Conservation (phyloP, 1,284 basidiomycete species). For the Calocybe gambosa region DNA sequence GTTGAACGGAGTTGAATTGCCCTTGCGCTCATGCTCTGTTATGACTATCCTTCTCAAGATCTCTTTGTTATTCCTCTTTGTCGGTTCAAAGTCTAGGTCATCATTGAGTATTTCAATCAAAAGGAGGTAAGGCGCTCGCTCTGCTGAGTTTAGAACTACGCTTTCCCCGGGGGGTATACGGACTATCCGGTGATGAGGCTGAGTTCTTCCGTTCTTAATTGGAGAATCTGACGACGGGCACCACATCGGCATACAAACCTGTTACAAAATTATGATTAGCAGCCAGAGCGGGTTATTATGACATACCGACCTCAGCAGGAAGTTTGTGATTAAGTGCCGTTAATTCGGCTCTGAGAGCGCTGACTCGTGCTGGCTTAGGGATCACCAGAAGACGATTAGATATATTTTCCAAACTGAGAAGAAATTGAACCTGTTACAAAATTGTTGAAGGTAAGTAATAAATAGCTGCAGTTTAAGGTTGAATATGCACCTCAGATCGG, state of each 20-base stretch:
- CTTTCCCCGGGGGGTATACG: slow-evolving; percentile 97
- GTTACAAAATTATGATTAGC: slow-evolving; percentile 7
- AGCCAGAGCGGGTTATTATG: slow-evolving; percentile 1
- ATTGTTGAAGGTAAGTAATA: slow-evolving; percentile 15
- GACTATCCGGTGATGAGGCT: slow-evolving; percentile 91
- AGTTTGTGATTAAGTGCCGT: slow-evolving; percentile 95
- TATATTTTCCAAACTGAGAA: slow-evolving; percentile 88
- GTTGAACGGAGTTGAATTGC: slow-evolving; percentile 41
- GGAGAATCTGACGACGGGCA: slow-evolving; percentile 69
- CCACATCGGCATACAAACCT: slow-evolving; percentile 98
- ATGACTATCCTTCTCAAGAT: slow-evolving; percentile 77
- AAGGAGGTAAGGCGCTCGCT: slow-evolving; percentile 90
- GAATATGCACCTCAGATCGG: slow-evolving; percentile 70
- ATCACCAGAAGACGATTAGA: slow-evolving; percentile 89
- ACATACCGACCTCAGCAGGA: slow-evolving; percentile 72
- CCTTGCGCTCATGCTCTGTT: slow-evolving; percentile 60
- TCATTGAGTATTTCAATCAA: slow-evolving; percentile 89
- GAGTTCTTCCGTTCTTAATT: slow-evolving; percentile 34
- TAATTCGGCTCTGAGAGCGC: slow-evolving; percentile 91
- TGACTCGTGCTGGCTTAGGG: slow-evolving; percentile 91
- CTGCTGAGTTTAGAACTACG: slow-evolving; percentile 97
- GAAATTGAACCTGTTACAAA: slow-evolving; percentile 60
- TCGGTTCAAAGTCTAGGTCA: slow-evolving; percentile 93
- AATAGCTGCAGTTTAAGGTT: slow-evolving; percentile 11
- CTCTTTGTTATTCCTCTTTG: slow-evolving; percentile 80